phyloP scores from a whole-genome alignment of 2,329 filamentous ascomycete genomes.

The Nemania sp. region DNA sequence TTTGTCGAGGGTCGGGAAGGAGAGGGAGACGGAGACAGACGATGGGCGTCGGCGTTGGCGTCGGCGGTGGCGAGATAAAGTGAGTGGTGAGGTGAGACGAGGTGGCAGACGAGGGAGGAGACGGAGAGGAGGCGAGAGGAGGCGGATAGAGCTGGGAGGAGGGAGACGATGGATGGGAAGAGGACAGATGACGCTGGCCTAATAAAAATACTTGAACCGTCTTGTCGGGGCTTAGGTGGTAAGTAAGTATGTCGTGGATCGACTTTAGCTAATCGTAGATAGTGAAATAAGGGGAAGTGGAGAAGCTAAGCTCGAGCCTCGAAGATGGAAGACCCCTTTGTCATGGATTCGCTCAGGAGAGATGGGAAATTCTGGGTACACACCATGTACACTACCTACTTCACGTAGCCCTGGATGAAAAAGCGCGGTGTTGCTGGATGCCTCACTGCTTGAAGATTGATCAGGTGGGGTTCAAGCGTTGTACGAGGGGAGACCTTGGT shows the following conservation, averaged over 20 bases:
- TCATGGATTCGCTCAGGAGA: not conserved
- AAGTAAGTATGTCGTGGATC: too few relatives aligned
- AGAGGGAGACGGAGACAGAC: too few relatives aligned
- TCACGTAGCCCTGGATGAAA: too few relatives aligned
- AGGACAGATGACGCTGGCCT: conserved; percentile 4
- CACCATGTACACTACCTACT: too few relatives aligned
- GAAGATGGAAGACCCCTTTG: not conserved
- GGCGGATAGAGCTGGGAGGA: too few relatives aligned
- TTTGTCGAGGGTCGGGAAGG: conserved; percentile 8
- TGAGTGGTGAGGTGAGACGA: conserved; percentile 5
- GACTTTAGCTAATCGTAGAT: too few relatives aligned
- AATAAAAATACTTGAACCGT: conserved; percentile 10
- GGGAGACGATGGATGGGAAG: not conserved
- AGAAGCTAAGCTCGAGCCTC: too few relatives aligned
- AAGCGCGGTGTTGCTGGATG: too few relatives aligned
- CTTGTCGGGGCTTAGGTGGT: not conserved
- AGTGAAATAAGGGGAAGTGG: too few relatives aligned
- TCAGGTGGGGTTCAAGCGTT: not conserved
- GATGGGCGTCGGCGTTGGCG: too few relatives aligned
- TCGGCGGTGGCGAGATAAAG: too few relatives aligned
- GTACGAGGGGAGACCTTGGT: not conserved
- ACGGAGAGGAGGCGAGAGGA: not conserved
- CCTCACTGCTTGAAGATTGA: too few relatives aligned
- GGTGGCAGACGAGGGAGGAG: not conserved
- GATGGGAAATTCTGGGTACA: not conserved